A percentile compares a stretch with the other conserved stretches of the same genome.
Conservation (phyloP, 805 yeast species). For the Saccharomycopsis sp. region DNA sequence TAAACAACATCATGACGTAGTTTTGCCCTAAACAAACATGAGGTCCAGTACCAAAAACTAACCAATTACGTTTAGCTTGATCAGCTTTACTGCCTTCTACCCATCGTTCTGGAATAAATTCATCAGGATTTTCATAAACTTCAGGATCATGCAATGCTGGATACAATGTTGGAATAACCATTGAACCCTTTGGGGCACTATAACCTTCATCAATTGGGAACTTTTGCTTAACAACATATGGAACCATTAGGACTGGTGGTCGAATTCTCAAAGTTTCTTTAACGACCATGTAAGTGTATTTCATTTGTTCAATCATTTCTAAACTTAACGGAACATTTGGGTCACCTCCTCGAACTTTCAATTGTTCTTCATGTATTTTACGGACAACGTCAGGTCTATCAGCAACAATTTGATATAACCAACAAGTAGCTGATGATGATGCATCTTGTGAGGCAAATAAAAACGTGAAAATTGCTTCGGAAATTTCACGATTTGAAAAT, state of each 20-base stretch:
- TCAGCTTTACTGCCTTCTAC: constrained; percentile 65
- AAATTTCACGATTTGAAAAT: constrained; percentile 83
- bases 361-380: constrained; percentile 89
- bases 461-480: constrained; percentile 95
- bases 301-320: constrained; percentile 79
- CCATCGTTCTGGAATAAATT: constrained; percentile 96
- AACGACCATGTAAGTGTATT: constrained; percentile 83
- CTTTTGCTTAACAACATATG: constrained; percentile 81
- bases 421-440: constrained; percentile 92
- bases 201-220: constrained; percentile 80
- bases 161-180: constrained; percentile 93
- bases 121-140: constrained; percentile 90
- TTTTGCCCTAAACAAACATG: constrained; percentile 94
- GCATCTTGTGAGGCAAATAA: constrained; percentile 98
- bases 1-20: constrained; percentile 85
- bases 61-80: constrained; percentile 82
- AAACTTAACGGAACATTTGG: constrained; percentile 53
- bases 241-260: constrained; percentile 98
- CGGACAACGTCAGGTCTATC: constrained; percentile 88
- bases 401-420: constrained; percentile 95
- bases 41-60: constrained; percentile 95
- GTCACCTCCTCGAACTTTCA: constrained; percentile 73
- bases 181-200: constrained; percentile 93
- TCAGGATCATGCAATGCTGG: constrained; percentile 98
- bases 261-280: constrained; percentile 89